Evolutionary conservation across 2,329 filamentous ascomycete species (phyloP).

Genomic region (Pseudogymnoascus sp.): DNA sequence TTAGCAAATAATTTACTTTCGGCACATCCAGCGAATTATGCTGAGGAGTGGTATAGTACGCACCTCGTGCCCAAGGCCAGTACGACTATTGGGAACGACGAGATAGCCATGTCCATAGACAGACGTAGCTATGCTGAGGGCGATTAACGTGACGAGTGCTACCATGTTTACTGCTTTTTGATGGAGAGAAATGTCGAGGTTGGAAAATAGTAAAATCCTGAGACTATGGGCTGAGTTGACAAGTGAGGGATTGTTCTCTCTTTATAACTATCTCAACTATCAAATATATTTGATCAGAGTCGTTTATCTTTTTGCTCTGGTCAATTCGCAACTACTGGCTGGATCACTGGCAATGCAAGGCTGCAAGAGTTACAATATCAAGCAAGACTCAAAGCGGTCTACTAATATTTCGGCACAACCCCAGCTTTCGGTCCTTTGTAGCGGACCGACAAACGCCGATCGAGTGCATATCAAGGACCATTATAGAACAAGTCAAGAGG

Average conservation of each 20-base stretch:
- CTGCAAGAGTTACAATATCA: background rate
- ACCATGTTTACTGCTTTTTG: background rate
- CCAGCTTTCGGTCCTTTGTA: background rate
- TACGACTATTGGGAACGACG: constrained; percentile 36
- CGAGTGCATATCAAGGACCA: background rate
- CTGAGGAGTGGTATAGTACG: constrained; percentile 8
- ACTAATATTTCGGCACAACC: background rate
- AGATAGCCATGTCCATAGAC: constrained; percentile 39
- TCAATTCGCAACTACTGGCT: background rate
- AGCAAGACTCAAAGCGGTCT: background rate
- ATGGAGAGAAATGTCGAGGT: background rate
- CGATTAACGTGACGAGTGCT: background rate
- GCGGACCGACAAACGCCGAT: background rate
- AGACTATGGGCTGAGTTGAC: background rate
- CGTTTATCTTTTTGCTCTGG: background rate
- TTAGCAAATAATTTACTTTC: background rate
- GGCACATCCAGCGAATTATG: background rate
- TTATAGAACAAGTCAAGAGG: background rate
- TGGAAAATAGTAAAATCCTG: background rate
- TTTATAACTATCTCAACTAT: constrained; percentile 1
- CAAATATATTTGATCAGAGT: background rate
- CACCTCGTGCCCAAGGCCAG: constrained; percentile 37
- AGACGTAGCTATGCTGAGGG: constrained; percentile 2
- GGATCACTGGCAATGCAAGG: background rate
- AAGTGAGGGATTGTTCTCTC: background rate